Evolutionary conservation across 2,329 filamentous ascomycete genomes (phyloP).

Genomic region (Triangularia verruculosa): DNA sequence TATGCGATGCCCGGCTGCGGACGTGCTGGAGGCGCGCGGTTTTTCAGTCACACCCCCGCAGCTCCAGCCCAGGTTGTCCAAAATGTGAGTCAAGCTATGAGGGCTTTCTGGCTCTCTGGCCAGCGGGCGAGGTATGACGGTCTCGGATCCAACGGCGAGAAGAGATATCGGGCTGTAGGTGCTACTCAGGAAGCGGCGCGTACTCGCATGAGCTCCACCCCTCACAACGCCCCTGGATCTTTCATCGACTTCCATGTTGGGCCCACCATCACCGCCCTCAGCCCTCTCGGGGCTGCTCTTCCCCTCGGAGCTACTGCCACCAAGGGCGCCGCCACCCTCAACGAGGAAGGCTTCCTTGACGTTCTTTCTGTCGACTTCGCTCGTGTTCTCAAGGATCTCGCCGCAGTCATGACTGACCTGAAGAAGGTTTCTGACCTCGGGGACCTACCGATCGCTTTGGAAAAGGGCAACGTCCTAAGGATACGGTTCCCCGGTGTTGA

Average conservation of each 20-base stretch:
- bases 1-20: conserved; percentile 71
- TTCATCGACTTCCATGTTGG: conserved; percentile 85
- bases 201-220: conserved; percentile 59
- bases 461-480: conserved; percentile 64
- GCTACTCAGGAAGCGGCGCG: conserved; percentile 69
- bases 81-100: conserved; percentile 90
- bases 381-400: conserved; percentile 78
- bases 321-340: conserved; percentile 59
- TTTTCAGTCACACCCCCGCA: conserved; percentile 86
- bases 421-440: conserved; percentile 73
- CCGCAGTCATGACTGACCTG: conserved; percentile 75
- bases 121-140: conserved; percentile 87
- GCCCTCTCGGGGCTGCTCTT: conserved; percentile 61
- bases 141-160: conserved; percentile 67
- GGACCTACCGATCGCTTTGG: conserved; percentile 76
- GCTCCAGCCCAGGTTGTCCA: conserved; percentile 86
- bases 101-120: conserved; percentile 88
- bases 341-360: conserved; percentile 80
- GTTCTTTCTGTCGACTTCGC: conserved; percentile 85
- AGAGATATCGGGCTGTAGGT: conserved; percentile 75
- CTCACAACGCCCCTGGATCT: conserved; percentile 64
- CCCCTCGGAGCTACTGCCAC: conserved; percentile 39
- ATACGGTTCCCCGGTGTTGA: conserved; percentile 92
- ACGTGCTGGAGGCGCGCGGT: conserved; percentile 68
- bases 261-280: conserved; percentile 86